Evolutionary conservation across 2,329 filamentous ascomycete genomes (phyloP).

Genomic region (Aspergillus felis): DNA sequence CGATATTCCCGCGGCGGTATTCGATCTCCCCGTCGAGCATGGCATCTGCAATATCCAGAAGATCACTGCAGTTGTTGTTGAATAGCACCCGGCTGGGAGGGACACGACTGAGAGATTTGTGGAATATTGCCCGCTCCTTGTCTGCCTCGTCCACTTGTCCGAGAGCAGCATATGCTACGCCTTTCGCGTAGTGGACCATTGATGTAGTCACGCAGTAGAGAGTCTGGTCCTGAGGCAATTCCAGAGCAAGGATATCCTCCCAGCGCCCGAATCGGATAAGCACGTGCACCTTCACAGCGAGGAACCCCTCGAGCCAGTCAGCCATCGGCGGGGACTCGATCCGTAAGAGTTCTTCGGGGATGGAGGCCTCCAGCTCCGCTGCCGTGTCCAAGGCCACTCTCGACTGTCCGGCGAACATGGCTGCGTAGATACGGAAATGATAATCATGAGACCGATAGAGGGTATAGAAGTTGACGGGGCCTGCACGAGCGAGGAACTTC

Average conservation of each 20-base stretch:
- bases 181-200: slow-evolving; percentile 64
- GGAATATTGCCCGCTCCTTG: slow-evolving; percentile 50
- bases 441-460: slow-evolving; percentile 72
- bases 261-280: slow-evolving; percentile 70
- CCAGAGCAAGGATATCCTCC: slow-evolving; percentile 59
- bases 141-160: slow-evolving; percentile 55
- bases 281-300: slow-evolving; percentile 64
- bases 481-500: slow-evolving; percentile 57
- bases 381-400: slow-evolving; percentile 60
- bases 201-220: slow-evolving; percentile 69
- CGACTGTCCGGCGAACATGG: slow-evolving; percentile 70
- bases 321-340: slow-evolving; percentile 69
- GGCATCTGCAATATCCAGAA: slow-evolving; percentile 57
- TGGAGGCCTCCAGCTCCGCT: slow-evolving; percentile 54
- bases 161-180: slow-evolving; percentile 61
- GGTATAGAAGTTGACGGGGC: slow-evolving; percentile 67
- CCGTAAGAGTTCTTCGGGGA: slow-evolving; percentile 62
- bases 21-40: slow-evolving; percentile 73
- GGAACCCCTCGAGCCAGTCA: slow-evolving; percentile 71
- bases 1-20: slow-evolving; percentile 60
- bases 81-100: slow-evolving; percentile 61
- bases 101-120: slow-evolving; percentile 49
- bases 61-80: slow-evolving; percentile 62
- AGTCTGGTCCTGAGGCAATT: slow-evolving; percentile 53
- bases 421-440: slow-evolving; percentile 71